These are phyloP conservation scores for Brassica incana DNA, from an alignment of 345 rosid genomes.

Conservation along the genomic window DNA sequence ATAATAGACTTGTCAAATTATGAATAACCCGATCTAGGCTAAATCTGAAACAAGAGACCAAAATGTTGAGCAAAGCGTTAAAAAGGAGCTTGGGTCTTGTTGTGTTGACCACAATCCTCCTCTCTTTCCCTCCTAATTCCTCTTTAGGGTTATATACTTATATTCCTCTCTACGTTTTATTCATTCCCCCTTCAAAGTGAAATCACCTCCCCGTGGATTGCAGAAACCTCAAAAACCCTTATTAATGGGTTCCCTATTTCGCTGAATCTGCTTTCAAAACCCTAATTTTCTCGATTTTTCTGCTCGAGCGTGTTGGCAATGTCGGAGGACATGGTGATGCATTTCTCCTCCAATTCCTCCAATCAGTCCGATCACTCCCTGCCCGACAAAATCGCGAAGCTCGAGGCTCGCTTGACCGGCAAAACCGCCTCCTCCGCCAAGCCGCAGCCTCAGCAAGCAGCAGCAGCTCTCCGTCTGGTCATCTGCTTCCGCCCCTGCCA, in stretches of 20 bases:
- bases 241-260: slow-evolving; percentile 19
- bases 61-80: slow-evolving; percentile 1
- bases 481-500: slow-evolving; percentile 51
- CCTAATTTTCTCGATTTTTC: slow-evolving; percentile 15
- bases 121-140: slow-evolving; percentile 37
- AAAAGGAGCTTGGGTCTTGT: neutral
- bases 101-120: slow-evolving; percentile 7
- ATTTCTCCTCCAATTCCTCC: slow-evolving; percentile 93
- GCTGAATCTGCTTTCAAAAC: neutral
- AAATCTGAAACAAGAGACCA: neutral
- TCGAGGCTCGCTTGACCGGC: slow-evolving; percentile 98
- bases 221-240: neutral
- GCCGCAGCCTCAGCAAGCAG: slow-evolving; percentile 35
- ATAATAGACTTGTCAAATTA: neutral
- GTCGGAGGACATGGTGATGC: slow-evolving; percentile 92
- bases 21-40: neutral
- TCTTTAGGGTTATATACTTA: slow-evolving; percentile 8
- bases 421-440: slow-evolving; percentile 51
- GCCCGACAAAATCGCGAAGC: slow-evolving; percentile 96
- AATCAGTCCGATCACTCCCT: slow-evolving; percentile 94
- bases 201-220: slow-evolving; percentile 10
- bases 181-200: neutral
- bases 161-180: slow-evolving; percentile 20
- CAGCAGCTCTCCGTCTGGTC: slow-evolving; percentile 57
- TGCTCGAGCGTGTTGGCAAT: slow-evolving; percentile 36